Base-by-base conservation (phyloP, 306 rosid genomes). In the Dryas drummondii region DNA sequence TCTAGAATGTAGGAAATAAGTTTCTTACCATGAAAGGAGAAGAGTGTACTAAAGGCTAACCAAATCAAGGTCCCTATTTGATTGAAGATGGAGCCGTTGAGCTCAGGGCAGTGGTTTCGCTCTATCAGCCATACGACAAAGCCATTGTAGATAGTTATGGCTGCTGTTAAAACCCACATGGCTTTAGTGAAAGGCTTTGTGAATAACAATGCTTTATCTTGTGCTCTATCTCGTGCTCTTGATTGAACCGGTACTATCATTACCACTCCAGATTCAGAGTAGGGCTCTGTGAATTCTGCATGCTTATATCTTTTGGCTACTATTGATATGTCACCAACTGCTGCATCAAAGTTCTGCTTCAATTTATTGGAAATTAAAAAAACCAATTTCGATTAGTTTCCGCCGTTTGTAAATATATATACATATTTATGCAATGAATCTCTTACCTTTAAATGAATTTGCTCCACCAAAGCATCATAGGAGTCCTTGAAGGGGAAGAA, bases 121-220 rank as follows among this genome's bases (percentile, higher is more conserved):
- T 84, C 88, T 47, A 84, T 69, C 44, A 87, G 55, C 88, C 91
- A 84, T 2, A 82, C 71, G 9, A 84, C 85, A 78, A 87, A 82
- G 56, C 87, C 91, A 52, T 78, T 87, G 75, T 82, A 82, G 79
- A 76, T 45, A 61, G 9, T 50, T 14, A 85, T 63, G 49, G 32
- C 75, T 26, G 56, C 76, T 47, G 76, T 80, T 12, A 81, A 26
- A 66, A 73, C 11, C 86, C 91, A 85, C 87, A 87, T 69, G 50
- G 66, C 41, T 40, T 64, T 62, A 51, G 89, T 87, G 57, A 78
- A 84, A 26, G 91, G 89, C 81, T 84, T 85, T 66, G 80, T 27
- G 73, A 87, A 85, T 53, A 85, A 40, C 79, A 79, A 81, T 12
- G 71, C 22, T 19, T 19, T 19, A 19, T 19, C 22, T 19, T 19